Percentiles rank a stretch among this genome's conserved stretches.
Conservation (phyloP, 2,329 filamentous ascomycete species). For the Colletotrichum liaoningense region DNA sequence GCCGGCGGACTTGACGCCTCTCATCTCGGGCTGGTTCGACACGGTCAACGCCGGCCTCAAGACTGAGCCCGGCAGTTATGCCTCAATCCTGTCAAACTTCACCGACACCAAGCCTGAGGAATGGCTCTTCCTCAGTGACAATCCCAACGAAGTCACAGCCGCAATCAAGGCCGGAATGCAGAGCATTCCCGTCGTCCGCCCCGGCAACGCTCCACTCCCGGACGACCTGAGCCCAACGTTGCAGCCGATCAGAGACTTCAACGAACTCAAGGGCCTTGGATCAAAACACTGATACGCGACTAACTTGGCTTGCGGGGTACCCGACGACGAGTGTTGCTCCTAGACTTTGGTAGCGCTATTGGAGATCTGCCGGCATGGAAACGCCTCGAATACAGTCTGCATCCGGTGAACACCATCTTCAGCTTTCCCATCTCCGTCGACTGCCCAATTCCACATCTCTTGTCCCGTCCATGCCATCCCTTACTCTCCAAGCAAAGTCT, state of each 20-base stretch:
- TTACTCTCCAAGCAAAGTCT: not conserved
- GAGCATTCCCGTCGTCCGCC: slow-evolving; percentile 71
- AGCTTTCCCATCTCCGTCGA: slow-evolving; percentile 27
- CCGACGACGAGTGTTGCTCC: slow-evolving; percentile 6
- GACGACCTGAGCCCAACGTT: slow-evolving; percentile 54
- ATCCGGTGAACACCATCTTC: slow-evolving; percentile 28
- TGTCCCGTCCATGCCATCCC: not conserved
- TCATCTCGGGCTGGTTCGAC: slow-evolving; percentile 79
- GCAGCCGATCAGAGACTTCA: slow-evolving; percentile 50
- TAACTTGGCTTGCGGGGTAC: not conserved
- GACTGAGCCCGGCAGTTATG: slow-evolving; percentile 74
- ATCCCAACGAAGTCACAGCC: slow-evolving; percentile 75
- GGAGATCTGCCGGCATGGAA: slow-evolving; percentile 9
- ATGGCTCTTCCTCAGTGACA: slow-evolving; percentile 87
- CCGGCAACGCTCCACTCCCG: slow-evolving; percentile 76
- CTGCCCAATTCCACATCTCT: slow-evolving; percentile 5
- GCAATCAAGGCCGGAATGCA: slow-evolving; percentile 73
- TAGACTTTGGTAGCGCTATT: slow-evolving; percentile 13
- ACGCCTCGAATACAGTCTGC: slow-evolving; percentile 29
- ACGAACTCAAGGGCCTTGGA: slow-evolving; percentile 26
- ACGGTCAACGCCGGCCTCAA: slow-evolving; percentile 85
- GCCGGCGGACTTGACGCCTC: slow-evolving; percentile 67
- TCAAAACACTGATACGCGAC: slow-evolving; percentile 10
- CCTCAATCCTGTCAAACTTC: slow-evolving; percentile 66
- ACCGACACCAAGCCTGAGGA: slow-evolving; percentile 58